These are phyloP conservation scores for Cladosporium colombiae DNA, from an alignment of 2,329 filamentous ascomycete species.

Conservation along the genomic window DNA sequence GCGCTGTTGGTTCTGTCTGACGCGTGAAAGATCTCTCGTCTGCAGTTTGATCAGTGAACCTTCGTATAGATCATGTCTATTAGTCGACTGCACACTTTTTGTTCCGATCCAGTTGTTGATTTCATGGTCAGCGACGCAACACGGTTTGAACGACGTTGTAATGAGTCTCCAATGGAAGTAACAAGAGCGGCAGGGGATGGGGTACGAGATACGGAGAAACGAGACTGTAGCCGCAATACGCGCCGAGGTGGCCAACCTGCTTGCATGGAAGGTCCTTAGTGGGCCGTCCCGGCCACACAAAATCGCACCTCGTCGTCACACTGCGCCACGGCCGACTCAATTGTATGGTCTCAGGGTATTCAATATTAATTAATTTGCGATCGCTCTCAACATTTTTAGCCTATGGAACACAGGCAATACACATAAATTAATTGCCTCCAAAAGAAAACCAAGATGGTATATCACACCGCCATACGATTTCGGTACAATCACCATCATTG, in stretches of 20 bases:
- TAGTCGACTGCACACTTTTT: background rate
- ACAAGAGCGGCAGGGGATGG: background rate
- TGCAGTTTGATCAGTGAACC: background rate
- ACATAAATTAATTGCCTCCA: background rate
- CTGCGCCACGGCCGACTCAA: too few species aligned
- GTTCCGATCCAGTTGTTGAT: background rate
- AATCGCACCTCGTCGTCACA: too few species aligned
- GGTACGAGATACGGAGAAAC: too few species aligned
- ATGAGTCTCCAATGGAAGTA: background rate
- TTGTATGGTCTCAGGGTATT: too few species aligned
- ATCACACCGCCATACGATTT: background rate
- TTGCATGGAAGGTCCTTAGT: background rate
- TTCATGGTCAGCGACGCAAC: background rate
- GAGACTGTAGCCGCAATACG: background rate
- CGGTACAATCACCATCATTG: background rate
- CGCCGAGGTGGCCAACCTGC: background rate
- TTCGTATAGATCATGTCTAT: background rate
- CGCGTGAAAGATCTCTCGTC: slow-evolving; percentile 5
- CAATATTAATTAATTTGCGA: too few species aligned
- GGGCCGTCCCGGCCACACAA: too few species aligned
- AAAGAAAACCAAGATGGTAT: too few species aligned
- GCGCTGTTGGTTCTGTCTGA: slow-evolving; percentile 14
- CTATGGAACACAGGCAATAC: background rate
- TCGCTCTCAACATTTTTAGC: background rate
- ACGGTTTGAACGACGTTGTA: background rate